Percentiles rank a stretch among this genome's conserved stretches.
These are phyloP conservation scores for Oryza meyeriana DNA, from an alignment of 176 grass and related monocot species.

Conservation along the genomic window DNA sequence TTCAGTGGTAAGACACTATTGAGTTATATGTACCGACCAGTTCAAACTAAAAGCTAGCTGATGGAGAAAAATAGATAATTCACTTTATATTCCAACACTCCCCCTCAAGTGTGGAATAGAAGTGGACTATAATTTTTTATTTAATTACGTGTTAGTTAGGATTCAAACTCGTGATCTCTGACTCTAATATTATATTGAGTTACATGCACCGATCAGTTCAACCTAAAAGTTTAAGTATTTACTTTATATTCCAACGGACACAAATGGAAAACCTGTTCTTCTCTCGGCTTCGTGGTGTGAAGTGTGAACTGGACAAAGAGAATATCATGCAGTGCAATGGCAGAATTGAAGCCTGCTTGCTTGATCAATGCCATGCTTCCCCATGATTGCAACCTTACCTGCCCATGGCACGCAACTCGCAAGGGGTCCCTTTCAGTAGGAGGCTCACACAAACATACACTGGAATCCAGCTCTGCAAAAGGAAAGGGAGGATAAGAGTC, in stretches of 20 bases:
- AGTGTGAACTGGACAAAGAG: conserved; percentile 14
- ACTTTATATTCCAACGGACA: no score
- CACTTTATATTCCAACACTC: no score
- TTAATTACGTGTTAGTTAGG: no score
- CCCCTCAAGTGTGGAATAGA: no score
- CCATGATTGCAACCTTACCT: conserved; percentile 4
- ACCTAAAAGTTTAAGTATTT: no score
- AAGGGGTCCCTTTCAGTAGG: background rate
- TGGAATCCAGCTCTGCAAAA: conserved; percentile 30
- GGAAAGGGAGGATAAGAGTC: background rate
- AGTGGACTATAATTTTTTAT: no score
- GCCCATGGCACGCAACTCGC: conserved; percentile 1
- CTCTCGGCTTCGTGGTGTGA: background rate
- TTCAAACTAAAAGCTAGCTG: no score
- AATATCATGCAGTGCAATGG: background rate
- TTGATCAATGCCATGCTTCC: background rate
- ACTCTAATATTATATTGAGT: no score
- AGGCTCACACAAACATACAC: background rate
- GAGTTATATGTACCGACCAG: no score
- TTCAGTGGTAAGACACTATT: background rate
- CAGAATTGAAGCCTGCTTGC: background rate
- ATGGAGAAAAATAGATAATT: no score
- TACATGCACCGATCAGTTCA: no score
- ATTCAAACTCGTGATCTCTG: no score
- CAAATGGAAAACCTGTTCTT: background rate